Conservation (phyloP, 2,329 filamentous ascomycete species). For the Penicillium sp. region DNA sequence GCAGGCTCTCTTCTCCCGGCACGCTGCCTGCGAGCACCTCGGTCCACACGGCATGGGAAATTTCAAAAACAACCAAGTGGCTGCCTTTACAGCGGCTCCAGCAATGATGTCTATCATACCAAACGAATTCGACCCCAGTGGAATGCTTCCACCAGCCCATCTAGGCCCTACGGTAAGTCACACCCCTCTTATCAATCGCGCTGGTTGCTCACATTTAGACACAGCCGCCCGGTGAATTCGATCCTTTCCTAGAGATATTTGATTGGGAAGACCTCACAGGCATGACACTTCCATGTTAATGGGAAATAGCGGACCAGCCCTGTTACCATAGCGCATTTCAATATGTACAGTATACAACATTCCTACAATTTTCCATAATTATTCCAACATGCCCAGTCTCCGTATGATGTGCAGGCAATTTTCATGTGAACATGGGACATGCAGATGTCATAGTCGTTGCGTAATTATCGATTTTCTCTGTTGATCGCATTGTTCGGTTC, state of each 20-base stretch:
- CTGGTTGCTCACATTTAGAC: constrained; percentile 3
- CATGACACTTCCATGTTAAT: constrained; percentile 26
- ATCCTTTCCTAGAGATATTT: constrained; percentile 38
- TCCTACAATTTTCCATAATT: too few species aligned
- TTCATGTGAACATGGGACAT: too few species aligned
- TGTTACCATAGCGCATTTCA: neutral
- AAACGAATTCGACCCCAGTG: constrained; percentile 21
- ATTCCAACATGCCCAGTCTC: too few species aligned
- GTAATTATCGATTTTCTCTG: neutral
- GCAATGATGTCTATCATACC: constrained; percentile 24
- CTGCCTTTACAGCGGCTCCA: constrained; percentile 23
- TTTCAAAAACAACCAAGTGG: constrained; percentile 33
- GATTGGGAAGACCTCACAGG: constrained; percentile 38
- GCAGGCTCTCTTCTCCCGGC: constrained; percentile 37
- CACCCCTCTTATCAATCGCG: neutral
- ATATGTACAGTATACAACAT: neutral
- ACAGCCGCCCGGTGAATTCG: constrained; percentile 32
- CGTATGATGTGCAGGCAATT: neutral
- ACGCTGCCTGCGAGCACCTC: constrained; percentile 36
- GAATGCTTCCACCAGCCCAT: constrained; percentile 23
- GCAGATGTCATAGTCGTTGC: neutral
- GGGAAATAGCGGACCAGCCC: neutral
- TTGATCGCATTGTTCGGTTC: constrained; percentile 6
- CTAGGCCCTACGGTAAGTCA: constrained; percentile 29
- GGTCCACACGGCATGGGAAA: constrained; percentile 32